These are phyloP conservation scores for Solanum hybrid DNA, from an alignment of 305 asterid genomes.

Conservation along the genomic window DNA sequence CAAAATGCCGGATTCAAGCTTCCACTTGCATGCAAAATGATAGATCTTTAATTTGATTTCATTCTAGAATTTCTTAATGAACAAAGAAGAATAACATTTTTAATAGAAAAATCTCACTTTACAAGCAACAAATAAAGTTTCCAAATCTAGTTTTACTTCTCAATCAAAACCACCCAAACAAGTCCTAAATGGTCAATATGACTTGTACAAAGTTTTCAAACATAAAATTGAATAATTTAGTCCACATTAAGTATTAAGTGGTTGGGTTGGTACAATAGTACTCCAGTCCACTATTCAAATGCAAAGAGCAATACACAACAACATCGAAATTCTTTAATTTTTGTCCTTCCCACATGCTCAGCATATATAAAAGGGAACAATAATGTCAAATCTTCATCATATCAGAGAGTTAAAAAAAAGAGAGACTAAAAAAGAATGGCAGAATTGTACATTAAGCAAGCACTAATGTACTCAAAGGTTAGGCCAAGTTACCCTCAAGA, in stretches of 20 bases:
- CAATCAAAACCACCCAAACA: neutral
- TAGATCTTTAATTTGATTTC: neutral
- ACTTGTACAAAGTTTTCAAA: neutral
- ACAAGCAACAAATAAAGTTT: neutral
- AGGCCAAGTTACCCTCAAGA: neutral
- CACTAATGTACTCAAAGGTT: neutral
- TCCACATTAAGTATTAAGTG: neutral
- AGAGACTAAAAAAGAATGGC: slow-evolving; percentile 12
- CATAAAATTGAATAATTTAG: neutral
- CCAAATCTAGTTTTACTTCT: neutral
- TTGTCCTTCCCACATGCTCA: neutral
- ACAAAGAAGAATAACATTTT: neutral
- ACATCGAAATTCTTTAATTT: neutral
- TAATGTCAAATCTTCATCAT: neutral
- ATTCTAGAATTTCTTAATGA: neutral
- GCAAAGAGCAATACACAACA: neutral
- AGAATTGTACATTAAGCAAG: neutral
- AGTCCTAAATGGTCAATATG: neutral
- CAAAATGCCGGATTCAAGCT: too few species aligned
- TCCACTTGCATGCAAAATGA: too few species aligned
- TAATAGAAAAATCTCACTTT: neutral
- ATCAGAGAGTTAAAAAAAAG: slow-evolving; percentile 4
- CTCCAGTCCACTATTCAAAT: neutral
- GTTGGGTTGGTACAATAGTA: neutral
- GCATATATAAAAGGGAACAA: neutral